Conservation (phyloP, 2,329 filamentous ascomycete genomes). For the Aspergillus ustus region DNA sequence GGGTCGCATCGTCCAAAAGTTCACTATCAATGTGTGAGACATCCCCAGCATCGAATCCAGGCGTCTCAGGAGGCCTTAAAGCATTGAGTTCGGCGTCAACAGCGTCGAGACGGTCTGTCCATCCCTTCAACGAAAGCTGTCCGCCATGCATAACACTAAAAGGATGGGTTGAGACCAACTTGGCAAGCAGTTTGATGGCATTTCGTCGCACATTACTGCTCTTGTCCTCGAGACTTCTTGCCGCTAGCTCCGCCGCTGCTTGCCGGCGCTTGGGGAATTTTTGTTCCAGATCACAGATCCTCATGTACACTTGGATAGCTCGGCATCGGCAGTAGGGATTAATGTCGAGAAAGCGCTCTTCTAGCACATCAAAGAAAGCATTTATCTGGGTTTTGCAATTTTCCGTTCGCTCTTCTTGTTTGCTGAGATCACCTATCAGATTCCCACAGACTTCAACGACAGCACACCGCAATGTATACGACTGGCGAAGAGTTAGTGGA, state of each 20-base stretch:
- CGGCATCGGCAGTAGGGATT: constrained; percentile 95
- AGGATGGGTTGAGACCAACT: constrained; percentile 89
- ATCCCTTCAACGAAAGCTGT: constrained; percentile 81
- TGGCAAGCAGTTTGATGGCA: constrained; percentile 87
- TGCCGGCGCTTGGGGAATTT: constrained; percentile 94
- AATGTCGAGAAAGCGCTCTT: constrained; percentile 93
- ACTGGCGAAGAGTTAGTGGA: constrained; percentile 53
- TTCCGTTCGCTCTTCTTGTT: constrained; percentile 86
- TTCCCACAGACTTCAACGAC: constrained; percentile 98
- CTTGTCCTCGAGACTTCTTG: constrained; percentile 91
- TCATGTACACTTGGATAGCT: constrained; percentile 90
- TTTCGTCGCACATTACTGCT: constrained; percentile 96
- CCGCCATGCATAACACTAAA: constrained; percentile 92
- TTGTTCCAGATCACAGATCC: constrained; percentile 89
- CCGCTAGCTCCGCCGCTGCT: constrained; percentile 82
- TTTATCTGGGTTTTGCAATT: constrained; percentile 95
- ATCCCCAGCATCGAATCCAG: constrained; percentile 70
- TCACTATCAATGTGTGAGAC: constrained; percentile 75
- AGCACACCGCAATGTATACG: constrained; percentile 89
- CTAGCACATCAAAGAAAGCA: constrained; percentile 94
- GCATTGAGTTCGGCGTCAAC: constrained; percentile 82
- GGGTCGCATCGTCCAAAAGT: constrained; percentile 86
- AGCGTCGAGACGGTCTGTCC: constrained; percentile 78
- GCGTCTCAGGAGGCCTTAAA: constrained; percentile 74
- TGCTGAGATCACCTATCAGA: constrained; percentile 86